Evolutionary conservation across 768 basidiomycete species (phyloP), one percentile per base, ranked within the genome.

Genomic region (Trametes punicea): DNA sequence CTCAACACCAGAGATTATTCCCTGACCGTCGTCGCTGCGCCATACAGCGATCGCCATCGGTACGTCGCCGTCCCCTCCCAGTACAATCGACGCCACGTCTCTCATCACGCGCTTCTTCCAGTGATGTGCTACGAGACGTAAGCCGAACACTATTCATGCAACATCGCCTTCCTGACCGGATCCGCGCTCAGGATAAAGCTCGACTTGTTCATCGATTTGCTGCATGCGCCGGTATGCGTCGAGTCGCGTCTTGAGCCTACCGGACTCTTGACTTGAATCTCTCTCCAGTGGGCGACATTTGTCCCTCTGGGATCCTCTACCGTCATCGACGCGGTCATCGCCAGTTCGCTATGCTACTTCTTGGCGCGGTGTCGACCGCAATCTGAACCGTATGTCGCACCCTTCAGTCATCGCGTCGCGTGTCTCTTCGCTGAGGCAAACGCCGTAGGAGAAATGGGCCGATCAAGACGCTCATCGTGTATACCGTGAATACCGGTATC

Each of bases 401-500:
- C 9, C 6, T 38, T 6, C 13, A 3, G n/a, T 38, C 9, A 34
- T 1, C 45, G 15, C 38, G 13, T 6, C 29, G 31, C 31, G n/a
- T 15, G 6, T 36, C 1, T n/a, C 8, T 1, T 8, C 34, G 2
- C 13, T 9, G 4, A 10, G 2, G 13, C 1, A 9, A 11, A 15
- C 7, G 2, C n/a, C 27, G n/a, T 31, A 63, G 62, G 27, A 59
- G 55, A 33, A 55, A 59, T n/a, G 57, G 53, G 8, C 55, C 57
- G 21, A 50, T 61, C 23, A 46, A 44, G 30, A 47, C 40, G 30
- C 57, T 64, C 21, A 64, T 64, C 46, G 41, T 59, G 13, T 64
- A 64, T 26, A 61, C 60, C 2, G n/a, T 64, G 7, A 64, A 64
- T 34, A 64, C 62, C 2, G 62, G 62, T 3, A 50, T 60, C 13